phyloP scores from a whole-genome alignment of 805 yeast species.

The Metschnikowia picachoensis region DNA sequence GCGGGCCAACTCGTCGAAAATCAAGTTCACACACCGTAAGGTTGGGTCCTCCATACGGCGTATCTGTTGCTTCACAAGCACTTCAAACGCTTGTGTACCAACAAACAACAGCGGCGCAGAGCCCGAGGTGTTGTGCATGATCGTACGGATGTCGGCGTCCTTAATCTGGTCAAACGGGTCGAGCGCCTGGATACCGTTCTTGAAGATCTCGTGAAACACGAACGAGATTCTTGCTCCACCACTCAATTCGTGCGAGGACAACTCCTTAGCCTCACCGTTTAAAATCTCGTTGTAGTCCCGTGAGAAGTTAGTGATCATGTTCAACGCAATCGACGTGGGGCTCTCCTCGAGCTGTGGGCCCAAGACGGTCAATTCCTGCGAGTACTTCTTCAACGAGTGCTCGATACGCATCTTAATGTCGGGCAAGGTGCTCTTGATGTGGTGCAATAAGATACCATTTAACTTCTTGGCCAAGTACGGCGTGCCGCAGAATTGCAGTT shows the following conservation, averaged over 20 bases:
- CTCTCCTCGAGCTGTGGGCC: slow-evolving; percentile 90
- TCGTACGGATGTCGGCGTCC: slow-evolving; percentile 93
- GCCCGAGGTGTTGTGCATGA: slow-evolving; percentile 95
- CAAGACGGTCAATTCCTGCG: slow-evolving; percentile 63
- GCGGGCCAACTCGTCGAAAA: slow-evolving; percentile 92
- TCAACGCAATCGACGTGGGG: slow-evolving; percentile 84
- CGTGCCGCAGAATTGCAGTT: slow-evolving; percentile 97
- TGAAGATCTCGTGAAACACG: slow-evolving; percentile 93
- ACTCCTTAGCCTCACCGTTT: slow-evolving; percentile 89
- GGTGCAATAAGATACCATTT: slow-evolving; percentile 82
- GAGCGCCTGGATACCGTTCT: slow-evolving; percentile 84
- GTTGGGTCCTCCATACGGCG: slow-evolving; percentile 93
- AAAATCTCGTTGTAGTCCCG: slow-evolving; percentile 87
- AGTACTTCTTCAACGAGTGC: slow-evolving; percentile 73
- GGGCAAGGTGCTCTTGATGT: slow-evolving; percentile 65
- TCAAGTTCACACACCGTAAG: slow-evolving; percentile 78
- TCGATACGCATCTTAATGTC: slow-evolving; percentile 91
- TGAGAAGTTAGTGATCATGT: slow-evolving; percentile 87
- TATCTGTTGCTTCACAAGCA: slow-evolving; percentile 71
- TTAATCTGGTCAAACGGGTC: slow-evolving; percentile 97
- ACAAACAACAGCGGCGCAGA: slow-evolving; percentile 93
- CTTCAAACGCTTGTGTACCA: slow-evolving; percentile 96
- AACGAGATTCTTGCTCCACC: slow-evolving; percentile 98
- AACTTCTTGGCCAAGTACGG: slow-evolving; percentile 92
- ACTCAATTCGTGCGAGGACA: slow-evolving; percentile 83